Percentiles rank a stretch among this genome's conserved stretches.
Conservation (phyloP, 331 rosid genomes). For the Saraca asoca region DNA sequence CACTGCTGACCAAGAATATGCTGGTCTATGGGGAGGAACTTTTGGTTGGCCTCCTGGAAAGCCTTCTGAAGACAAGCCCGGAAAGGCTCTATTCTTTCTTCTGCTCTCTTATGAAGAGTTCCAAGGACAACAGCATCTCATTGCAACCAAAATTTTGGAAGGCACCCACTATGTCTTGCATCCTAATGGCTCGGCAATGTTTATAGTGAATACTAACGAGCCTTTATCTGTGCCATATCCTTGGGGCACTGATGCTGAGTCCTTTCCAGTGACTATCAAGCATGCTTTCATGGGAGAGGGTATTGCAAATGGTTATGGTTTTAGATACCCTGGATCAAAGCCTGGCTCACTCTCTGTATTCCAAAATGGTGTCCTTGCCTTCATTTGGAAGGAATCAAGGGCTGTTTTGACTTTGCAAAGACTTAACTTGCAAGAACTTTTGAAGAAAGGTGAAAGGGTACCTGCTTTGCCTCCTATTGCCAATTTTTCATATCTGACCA, state of each 20-base stretch:
- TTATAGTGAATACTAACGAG: slow-evolving; percentile 65
- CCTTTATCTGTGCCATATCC: slow-evolving; percentile 77
- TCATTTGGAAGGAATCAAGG: slow-evolving; percentile 89
- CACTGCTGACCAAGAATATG: slow-evolving; percentile 64
- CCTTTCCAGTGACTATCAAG: slow-evolving; percentile 53
- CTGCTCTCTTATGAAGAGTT: slow-evolving; percentile 86
- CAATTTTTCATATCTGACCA: slow-evolving; percentile 89
- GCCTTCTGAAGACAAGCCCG: slow-evolving; percentile 85
- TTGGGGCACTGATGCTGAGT: slow-evolving; percentile 68
- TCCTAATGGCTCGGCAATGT: slow-evolving; percentile 99
- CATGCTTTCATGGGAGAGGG: slow-evolving; percentile 80
- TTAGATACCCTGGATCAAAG: slow-evolving; percentile 93
- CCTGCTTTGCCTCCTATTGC: slow-evolving; percentile 74
- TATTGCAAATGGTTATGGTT: slow-evolving; percentile 93
- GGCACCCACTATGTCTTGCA: slow-evolving; percentile 96
- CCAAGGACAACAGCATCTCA: slow-evolving; percentile 63
- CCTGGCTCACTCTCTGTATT: slow-evolving; percentile 88
- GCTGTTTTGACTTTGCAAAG: slow-evolving; percentile 85
- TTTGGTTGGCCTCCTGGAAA: slow-evolving; percentile 98
- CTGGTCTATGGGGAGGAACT: slow-evolving; percentile 98
- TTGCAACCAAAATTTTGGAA: slow-evolving; percentile 94
- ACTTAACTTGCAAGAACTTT: slow-evolving; percentile 76
- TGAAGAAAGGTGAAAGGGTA: slow-evolving; percentile 83
- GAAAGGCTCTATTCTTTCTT: slow-evolving; percentile 90
- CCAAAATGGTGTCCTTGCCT: slow-evolving; percentile 75